phyloP scores from a whole-genome alignment of 2,329 filamentous ascomycete species.

The Lecanicillium sp. region DNA sequence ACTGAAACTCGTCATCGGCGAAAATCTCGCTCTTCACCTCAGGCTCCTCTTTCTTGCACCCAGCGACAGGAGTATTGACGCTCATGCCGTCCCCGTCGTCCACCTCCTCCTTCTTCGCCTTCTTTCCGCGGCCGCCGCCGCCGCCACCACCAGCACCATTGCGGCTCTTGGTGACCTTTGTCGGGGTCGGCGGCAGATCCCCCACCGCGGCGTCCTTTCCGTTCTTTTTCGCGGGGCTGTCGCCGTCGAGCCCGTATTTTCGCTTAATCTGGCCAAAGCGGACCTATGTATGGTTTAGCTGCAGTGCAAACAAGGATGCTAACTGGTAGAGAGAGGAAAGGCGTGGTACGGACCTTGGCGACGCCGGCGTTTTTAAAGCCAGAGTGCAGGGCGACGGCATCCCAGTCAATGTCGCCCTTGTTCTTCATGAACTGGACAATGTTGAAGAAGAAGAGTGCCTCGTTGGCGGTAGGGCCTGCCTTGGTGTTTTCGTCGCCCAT shows the following conservation, averaged over 20 bases:
- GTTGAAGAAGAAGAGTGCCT: slow-evolving; percentile 39
- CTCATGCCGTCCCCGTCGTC: slow-evolving; percentile 7
- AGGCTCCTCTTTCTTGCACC: slow-evolving; percentile 17
- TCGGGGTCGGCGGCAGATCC: slow-evolving; percentile 2
- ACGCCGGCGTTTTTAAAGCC: slow-evolving; percentile 40
- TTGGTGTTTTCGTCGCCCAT: slow-evolving; percentile 27
- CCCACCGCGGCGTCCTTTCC: slow-evolving; percentile 3
- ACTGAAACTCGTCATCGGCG: neutral
- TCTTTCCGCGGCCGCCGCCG: slow-evolving; percentile 14
- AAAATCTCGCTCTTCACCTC: neutral
- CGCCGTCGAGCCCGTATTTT: slow-evolving; percentile 35
- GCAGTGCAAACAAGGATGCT: neutral
- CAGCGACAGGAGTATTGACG: slow-evolving; percentile 10
- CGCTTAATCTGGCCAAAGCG: slow-evolving; percentile 46
- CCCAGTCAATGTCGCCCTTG: slow-evolving; percentile 44
- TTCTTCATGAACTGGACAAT: slow-evolving; percentile 38
- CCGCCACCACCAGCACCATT: slow-evolving; percentile 16
- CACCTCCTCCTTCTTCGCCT: slow-evolving; percentile 19
- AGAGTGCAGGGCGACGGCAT: slow-evolving; percentile 34
- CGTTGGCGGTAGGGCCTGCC: slow-evolving; percentile 33
- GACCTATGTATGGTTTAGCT: slow-evolving; percentile 22
- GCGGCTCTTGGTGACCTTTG: slow-evolving; percentile 14
- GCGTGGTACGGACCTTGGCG: slow-evolving; percentile 35
- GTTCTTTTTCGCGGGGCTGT: slow-evolving; percentile 15
- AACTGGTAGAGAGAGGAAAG: neutral